Percentiles rank a stretch among this genome's conserved stretches.
Evolutionary conservation across 352 stramenopile genomes (phyloP).

Genomic region (Lagenidium sp.): DNA sequence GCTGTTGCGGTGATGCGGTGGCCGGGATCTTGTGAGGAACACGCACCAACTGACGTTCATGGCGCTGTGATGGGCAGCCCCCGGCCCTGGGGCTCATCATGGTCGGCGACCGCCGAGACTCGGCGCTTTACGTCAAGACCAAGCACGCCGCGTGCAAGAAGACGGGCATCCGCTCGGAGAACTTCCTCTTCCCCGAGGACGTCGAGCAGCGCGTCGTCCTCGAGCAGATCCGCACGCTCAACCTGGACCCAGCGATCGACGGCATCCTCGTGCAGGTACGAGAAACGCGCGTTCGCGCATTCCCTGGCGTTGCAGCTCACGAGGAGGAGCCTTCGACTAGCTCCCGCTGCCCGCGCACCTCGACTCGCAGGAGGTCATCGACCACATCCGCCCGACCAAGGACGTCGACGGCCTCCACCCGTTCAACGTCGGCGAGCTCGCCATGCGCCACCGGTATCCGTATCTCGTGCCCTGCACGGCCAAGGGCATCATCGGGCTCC

Average conservation of each 20-base stretch:
- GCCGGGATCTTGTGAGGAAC: neutral
- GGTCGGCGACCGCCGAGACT: conserved; percentile 95
- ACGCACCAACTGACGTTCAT: neutral
- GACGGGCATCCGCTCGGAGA: conserved; percentile 89
- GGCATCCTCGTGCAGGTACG: conserved; percentile 82
- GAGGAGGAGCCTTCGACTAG: too few relatives aligned
- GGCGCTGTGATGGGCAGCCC: conserved; percentile 35
- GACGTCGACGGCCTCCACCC: conserved; percentile 99
- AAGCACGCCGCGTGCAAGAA: conserved; percentile 96
- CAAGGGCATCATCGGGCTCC: conserved; percentile 94
- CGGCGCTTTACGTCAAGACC: conserved; percentile 96
- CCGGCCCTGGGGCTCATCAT: conserved; percentile 98
- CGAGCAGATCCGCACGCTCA: conserved; percentile 65
- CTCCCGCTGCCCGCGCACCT: conserved; percentile 93
- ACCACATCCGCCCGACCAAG: conserved; percentile 91
- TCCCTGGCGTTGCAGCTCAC: too few relatives aligned
- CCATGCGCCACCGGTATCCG: conserved; percentile 77
- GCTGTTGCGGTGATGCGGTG: neutral
- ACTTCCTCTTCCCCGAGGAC: conserved; percentile 67
- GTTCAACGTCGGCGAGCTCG: conserved; percentile 93
- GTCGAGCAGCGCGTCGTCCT: conserved; percentile 46
- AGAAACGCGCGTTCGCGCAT: neutral
- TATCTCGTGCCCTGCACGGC: conserved; percentile 95
- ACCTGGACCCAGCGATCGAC: conserved; percentile 65
- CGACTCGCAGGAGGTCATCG: conserved; percentile 90